Evolutionary conservation across 768 basidiomycete genomes (phyloP), one percentile per base, ranked within the genome.

Genomic region (Dacryopinax spathularia): DNA sequence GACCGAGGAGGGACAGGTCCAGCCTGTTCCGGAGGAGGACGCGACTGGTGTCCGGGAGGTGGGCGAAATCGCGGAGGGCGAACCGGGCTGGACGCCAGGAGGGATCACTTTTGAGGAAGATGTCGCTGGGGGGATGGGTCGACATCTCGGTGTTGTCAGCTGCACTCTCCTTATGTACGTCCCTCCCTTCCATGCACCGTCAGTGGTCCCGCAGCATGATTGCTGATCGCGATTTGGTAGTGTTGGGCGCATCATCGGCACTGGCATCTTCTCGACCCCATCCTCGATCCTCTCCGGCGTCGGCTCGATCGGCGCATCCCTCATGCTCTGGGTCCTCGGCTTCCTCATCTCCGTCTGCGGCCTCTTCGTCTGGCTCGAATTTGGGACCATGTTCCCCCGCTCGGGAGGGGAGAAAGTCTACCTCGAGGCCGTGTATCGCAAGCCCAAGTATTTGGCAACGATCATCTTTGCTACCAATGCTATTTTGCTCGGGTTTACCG

Each of bases 391-490:
- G 83, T 82, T 79, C 65, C 83, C 83, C 2, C 77, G 83, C 0
- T 82, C 80, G 13, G 82, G 83, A 10, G 83, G 83, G 5, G 84
- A 84, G 69, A 84, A 85, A 70, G 82, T 84, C 1, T 84, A 84
- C 66, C 73, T 83, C 29, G 84, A 84, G 69, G 81, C 79, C 0
- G 75, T 82, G 2, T 84, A 82, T 69, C 74, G 70, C 44, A 74
- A 70, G 35, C 81, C 82, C 4, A 75, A 72, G 64, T 78, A 77
- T 59, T 71, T 83, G 1, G 78, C 77, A 4, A 83, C 82, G 0
- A 71, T 80, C 12, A 70, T 82, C 16, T 82, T 81, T 61, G 77
- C 81, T 1, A 66, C 71, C 43, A 80, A 80, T 44, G 78, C 79
- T 0, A 80, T 82, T 43, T 39, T 82, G 35, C 72, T 78, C 10